Conservation (phyloP, 2,329 filamentous ascomycete genomes). For the Cladosporium sp. region DNA sequence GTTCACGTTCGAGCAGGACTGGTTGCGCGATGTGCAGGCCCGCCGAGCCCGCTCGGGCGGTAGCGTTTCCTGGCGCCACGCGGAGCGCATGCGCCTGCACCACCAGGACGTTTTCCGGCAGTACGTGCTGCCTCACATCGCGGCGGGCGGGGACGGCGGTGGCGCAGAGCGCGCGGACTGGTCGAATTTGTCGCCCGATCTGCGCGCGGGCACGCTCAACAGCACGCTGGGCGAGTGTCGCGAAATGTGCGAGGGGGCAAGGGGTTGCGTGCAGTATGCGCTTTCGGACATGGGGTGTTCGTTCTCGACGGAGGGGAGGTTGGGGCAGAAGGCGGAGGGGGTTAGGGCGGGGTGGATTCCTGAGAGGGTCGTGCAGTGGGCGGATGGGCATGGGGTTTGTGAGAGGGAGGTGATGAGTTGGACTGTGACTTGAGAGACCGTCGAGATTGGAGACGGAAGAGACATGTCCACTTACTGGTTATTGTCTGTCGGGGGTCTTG, state of each 20-base stretch:
- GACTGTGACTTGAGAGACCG: slow-evolving; percentile 1
- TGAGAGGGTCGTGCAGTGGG: slow-evolving; percentile 19
- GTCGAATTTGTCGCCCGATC: slow-evolving; percentile 24
- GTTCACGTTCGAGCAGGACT: slow-evolving; percentile 21
- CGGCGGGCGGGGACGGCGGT: no score
- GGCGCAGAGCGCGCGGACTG: slow-evolving; percentile 21
- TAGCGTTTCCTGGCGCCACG: slow-evolving; percentile 1
- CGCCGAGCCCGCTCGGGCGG: not conserved
- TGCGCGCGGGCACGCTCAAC: slow-evolving; percentile 15
- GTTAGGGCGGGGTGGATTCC: slow-evolving; percentile 24
- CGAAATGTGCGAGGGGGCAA: slow-evolving; percentile 19
- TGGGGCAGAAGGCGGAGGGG: slow-evolving; percentile 18
- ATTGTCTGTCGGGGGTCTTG: no score
- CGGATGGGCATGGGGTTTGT: slow-evolving; percentile 4
- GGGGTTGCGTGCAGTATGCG: slow-evolving; percentile 26
- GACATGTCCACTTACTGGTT: no score
- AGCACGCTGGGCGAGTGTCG: slow-evolving; percentile 22
- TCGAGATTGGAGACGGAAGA: no score
- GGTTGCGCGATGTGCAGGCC: slow-evolving; percentile 4
- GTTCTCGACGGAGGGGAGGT: slow-evolving; percentile 16
- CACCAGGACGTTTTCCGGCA: slow-evolving; percentile 29
- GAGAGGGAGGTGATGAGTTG: slow-evolving; percentile 5
- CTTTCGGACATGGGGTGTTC: slow-evolving; percentile 20
- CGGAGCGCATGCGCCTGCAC: slow-evolving; percentile 14
- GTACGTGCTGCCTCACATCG: slow-evolving; percentile 24